Base-by-base conservation (phyloP, 768 basidiomycete species). In the Tylopilus sp. region DNA sequence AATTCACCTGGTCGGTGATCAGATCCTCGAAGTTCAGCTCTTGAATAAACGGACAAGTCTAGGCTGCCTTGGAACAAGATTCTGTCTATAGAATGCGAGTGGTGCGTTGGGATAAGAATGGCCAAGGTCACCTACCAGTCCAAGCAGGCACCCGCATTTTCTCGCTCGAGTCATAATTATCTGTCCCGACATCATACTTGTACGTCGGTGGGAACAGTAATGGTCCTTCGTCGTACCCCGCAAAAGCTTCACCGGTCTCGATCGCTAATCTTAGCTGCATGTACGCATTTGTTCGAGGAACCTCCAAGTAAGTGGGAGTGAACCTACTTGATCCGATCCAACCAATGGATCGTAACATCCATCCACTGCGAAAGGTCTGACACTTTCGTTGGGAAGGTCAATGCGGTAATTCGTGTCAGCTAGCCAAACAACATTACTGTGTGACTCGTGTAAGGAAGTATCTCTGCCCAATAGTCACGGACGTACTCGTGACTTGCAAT, bases 341-440 rank as follows among this genome's bases (percentile, higher is more conserved):
- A 93, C 70, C 7, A 99, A 75, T 15, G 79, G 70, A 61, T 90
- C 89, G 23, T 88, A 81, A 49, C 88, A 82, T 43, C 85, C 80
- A 1, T 71, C 71, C 39, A 74, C 76, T 1, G 83, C 88, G 2
- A 86, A 70, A n/a, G 77, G 68, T 50, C 92, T 77, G 20, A 88
- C 95, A 11, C 77, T 82, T 15, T 85, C 83, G 66, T 97, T 94
- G 41, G 93, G 81, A 46, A 97, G 74, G 53, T 91, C 82, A 51
- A 98, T 85, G 20, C 97, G 88, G 66, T 98, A 99, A 65, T 99
- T 99, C 44, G 89, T 88, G 68, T 99, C 97, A 10, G 88, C 95
- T 9, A 93, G 75, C 93, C 95, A 98, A 40, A 98, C 77, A 30
- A 98, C 77, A 66, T 94, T 89, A 50, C 95, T 98, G 59, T 12